Conservation (phyloP, 257 asterid genomes). For the Plantago major region DNA sequence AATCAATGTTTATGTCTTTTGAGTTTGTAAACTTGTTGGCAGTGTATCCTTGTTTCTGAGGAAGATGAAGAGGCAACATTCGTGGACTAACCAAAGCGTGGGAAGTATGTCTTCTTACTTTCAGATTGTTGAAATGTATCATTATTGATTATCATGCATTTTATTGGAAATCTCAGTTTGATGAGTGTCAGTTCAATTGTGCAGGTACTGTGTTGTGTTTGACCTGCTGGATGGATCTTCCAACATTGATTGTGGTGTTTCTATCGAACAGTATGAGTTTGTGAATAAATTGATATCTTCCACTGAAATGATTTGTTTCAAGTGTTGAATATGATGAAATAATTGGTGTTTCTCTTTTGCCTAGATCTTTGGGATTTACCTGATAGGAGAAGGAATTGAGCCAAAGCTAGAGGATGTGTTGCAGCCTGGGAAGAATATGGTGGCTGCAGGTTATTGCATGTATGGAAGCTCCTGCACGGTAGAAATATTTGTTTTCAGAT, state of each 20-base stretch:
- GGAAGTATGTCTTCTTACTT: slow-evolving; percentile 52
- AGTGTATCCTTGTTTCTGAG: slow-evolving; percentile 95
- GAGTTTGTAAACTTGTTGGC: slow-evolving; percentile 27
- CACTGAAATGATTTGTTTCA: not conserved
- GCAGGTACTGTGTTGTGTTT: slow-evolving; percentile 92
- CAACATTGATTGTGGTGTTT: slow-evolving; percentile 95
- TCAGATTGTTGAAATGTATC: not conserved
- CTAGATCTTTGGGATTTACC: slow-evolving; percentile 87
- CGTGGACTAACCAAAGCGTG: slow-evolving; percentile 71
- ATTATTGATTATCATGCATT: no score
- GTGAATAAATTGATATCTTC: slow-evolving; percentile 13
- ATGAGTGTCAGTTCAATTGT: slow-evolving; percentile 1
- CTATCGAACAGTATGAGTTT: slow-evolving; percentile 72
- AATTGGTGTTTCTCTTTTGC: slow-evolving; percentile 19
- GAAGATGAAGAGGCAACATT: slow-evolving; percentile 91
- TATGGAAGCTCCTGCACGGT: slow-evolving; percentile 99
- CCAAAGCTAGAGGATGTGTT: slow-evolving; percentile 73
- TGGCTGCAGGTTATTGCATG: slow-evolving; percentile 97
- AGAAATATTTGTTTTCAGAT: slow-evolving; percentile 9
- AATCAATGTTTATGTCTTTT: not conserved
- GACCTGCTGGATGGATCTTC: slow-evolving; percentile 99
- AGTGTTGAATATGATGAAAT: not conserved
- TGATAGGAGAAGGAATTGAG: slow-evolving; percentile 50
- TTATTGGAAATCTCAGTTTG: not conserved
- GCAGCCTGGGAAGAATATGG: slow-evolving; percentile 93